Conservation (phyloP, 495 filamentous ascomycete species). For the Xylaria castorea region DNA sequence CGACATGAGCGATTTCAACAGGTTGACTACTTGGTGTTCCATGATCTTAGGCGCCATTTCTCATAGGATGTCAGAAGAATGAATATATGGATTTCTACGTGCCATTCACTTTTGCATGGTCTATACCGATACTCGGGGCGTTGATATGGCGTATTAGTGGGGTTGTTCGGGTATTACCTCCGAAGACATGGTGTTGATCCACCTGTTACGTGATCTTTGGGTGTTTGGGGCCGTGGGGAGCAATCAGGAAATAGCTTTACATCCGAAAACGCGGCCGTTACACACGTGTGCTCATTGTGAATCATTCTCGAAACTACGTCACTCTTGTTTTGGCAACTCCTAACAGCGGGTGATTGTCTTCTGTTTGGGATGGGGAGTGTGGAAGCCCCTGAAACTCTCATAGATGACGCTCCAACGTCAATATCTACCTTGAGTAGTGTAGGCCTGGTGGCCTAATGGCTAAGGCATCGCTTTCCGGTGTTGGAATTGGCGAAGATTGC, state of each 20-base stretch:
- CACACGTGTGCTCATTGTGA: not conserved
- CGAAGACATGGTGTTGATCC: not conserved
- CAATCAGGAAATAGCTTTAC: not conserved
- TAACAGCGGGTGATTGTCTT: too few relatives aligned
- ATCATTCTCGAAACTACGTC: too few relatives aligned
- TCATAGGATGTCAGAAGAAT: not conserved
- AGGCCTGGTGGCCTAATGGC: constrained; percentile 20
- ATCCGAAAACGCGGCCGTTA: not conserved
- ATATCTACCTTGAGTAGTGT: too few relatives aligned
- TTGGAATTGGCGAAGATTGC: constrained; percentile 16
- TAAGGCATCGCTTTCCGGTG: constrained; percentile 17
- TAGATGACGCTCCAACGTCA: too few relatives aligned
- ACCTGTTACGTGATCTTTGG: constrained; percentile 4
- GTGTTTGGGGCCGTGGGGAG: not conserved
- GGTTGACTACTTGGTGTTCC: constrained; percentile 27
- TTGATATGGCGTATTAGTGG: not conserved
- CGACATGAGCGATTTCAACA: constrained; percentile 37
- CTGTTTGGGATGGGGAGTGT: not conserved
- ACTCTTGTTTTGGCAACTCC: too few relatives aligned
- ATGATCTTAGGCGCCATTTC: not conserved
- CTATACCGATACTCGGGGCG: not conserved
- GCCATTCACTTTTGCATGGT: not conserved
- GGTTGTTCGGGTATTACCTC: constrained; percentile 1
- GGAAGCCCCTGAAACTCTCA: too few relatives aligned
- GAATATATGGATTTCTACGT: not conserved